Evolutionary conservation across 805 yeast species (phyloP), one percentile per base, ranked within the genome.

Genomic region (Suhomyces pyralidae): DNA sequence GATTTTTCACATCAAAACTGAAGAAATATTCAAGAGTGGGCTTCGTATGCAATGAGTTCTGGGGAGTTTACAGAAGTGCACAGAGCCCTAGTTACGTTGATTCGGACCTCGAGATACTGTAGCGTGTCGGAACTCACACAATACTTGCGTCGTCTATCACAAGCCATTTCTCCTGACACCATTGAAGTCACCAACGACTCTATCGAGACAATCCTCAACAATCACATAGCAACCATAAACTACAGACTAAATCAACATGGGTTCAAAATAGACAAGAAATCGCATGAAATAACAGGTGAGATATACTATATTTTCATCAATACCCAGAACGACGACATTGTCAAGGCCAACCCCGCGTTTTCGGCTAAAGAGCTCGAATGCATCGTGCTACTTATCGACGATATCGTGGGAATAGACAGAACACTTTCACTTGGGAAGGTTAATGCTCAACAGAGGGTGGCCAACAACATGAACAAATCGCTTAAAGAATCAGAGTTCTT

Each of bases 381-480:
- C 19, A 66, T 79, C 49, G 77, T 81, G 54, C 71, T 67, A 44
- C 57, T 77, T n/a, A 71, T 83, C 25, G 82, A 81, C 51, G 71
- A 66, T 20, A 61, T 81, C 5, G 62, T 82, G 15, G 79, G 76
- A 25, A 66, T 77, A 26, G 66, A 56, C 9, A 70, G 60, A 46
- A 59, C 59, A n/a, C 80, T 64, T 57, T 63, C 70, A 0, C 56
- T 80, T 3, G 66, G 73, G 2, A 58, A 63, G 17, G 67, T 67
- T 8, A 70, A 67, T 43, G 78, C 79, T 6, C 63, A 66, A 26
- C 76, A 73, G 50, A 62, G 43, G 22, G 56, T 63, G 1, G 60
- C 67, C 45, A 49, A 64, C 28, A 55, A 57, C 40, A 53, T 67
- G 26, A 66, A 67, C 10, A 67, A 62, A n/a, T 50, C 73, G 5